Base-by-base conservation (phyloP, 169 alveolate genomes). In the Babesia sp. region DNA sequence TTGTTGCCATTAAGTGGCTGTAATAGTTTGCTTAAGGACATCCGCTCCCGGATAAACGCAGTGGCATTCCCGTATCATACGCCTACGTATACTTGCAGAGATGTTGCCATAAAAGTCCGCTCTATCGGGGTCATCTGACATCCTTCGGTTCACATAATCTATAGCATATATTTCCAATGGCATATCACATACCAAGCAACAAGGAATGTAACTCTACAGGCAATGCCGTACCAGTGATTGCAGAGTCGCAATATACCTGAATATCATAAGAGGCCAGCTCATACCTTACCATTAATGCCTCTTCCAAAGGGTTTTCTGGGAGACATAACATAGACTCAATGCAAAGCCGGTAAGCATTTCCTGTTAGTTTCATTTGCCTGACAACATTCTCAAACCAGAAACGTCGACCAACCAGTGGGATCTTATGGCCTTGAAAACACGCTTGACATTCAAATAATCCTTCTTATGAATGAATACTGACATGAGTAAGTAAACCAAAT, bases 221-320 rank as follows among this genome's bases (percentile, higher is more conserved):
- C 26, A 77, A 53, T 16, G 34, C n/a, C 24, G 53, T 45, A 29
- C 50, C 81, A 73, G 41, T 77, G 36, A 29, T 34, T n/a, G 67
- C 75, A 11, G 86, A 67, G 29, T 77, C 86, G 26, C 74, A 60
- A 36, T 68, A 77, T 14, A 68, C 50, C 86, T 77, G 60, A 7
- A 57, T 7, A 42, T 67, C 16, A 26, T 58, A 20, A 14, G 16
- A 3, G 0, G n/a, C 44, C 22, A 48, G 55, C 14, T 9, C 41
- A 2, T 22, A 8, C 16, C 86, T 12, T 77, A 77, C 86, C 73
- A 77, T 37, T 39, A 77, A 44, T 5, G 86, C 75, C 36, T 67
- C 86, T 31, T 77, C 81, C 22, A 77, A 34, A 6, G 86, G 81
- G 29, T 68, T 24, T 37, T 63, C 61, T 0, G 46, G 58, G 22